These are phyloP conservation scores for Gossypium schwendimanii DNA, from an alignment of 441 rosid genomes.

Conservation along the genomic window DNA sequence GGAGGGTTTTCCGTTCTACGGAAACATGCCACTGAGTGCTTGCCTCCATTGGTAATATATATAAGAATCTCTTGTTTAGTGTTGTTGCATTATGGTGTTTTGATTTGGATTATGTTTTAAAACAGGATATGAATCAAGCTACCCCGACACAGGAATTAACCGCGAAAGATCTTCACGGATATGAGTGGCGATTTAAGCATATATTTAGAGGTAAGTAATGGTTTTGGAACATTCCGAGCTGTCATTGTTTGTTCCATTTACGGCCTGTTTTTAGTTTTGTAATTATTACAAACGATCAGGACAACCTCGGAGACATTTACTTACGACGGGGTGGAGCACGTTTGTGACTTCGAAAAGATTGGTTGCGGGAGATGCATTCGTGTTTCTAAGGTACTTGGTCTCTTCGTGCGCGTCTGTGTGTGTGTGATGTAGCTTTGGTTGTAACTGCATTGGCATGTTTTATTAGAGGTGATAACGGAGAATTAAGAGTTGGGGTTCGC, in stretches of 20 bases:
- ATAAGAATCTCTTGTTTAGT: neutral
- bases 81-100: neutral
- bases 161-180: constrained; percentile 83
- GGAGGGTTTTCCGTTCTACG: constrained; percentile 95
- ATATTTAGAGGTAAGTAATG: constrained; percentile 83
- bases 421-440: neutral
- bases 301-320: constrained; percentile 91
- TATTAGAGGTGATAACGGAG: constrained; percentile 60
- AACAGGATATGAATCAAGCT: constrained; percentile 72
- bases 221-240: neutral
- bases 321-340: constrained; percentile 96
- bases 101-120: neutral
- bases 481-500: constrained; percentile 78
- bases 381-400: constrained; percentile 65
- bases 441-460: constrained; percentile 9
- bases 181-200: constrained; percentile 89
- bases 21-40: constrained; percentile 86
- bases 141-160: constrained; percentile 81
- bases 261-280: neutral
- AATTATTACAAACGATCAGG: constrained; percentile 31
- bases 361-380: constrained; percentile 88
- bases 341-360: constrained; percentile 84
- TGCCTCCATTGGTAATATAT: constrained; percentile 63
- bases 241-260: neutral
- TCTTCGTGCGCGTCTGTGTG: neutral